Base-by-base conservation (phyloP, 371 early-diverging fungal genomes). In the Umbelopsis sp. region DNA sequence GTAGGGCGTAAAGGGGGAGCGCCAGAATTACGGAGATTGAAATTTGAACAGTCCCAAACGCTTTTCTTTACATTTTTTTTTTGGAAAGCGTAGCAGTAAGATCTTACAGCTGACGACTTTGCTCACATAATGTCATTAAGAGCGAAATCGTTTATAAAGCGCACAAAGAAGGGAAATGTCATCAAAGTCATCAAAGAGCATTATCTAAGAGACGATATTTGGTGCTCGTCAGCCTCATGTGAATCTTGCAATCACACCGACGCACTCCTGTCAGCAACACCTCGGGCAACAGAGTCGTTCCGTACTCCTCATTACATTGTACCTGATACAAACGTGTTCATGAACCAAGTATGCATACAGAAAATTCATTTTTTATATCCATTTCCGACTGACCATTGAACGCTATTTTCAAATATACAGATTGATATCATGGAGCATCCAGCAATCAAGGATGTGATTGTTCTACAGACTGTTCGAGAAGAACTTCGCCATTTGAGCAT, bases 321-420 rank as follows among this genome's bases (percentile, higher is more conserved):
- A 45, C 96, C 97, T 4, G 99, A 98, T 76, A 98, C 99, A 69
- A 98, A 98, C 77, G 92, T 96, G 12, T 92, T 98, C 65, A 91
- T 92, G 74, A 95, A 96, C 79, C 97, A 98, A 86, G 94, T 89
- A 74, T 70, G 25, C 41, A 65, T 18, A 35, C 32, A 18, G 46
- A 11, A 44, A n/a, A 22, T 1, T n/a, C 10, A 37, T 38, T 32
- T 29, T 16, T 29, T 5, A 41, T 16, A 46, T 3, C 44, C 20
- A 29, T 65, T 5, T 25, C 0, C 11, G 45, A 41, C 20, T 69
- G 16, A 12, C 44, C 37, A 50, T 52, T 52, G 41, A 41, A 41
- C 7, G 7, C 63, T 48, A 67, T 53, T 22, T 52, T 48, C 41
- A 41, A 48, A 48, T 20, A 20, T 11, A 57, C 72, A 96, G 93